phyloP scores from a whole-genome alignment of 2,329 filamentous ascomycete species.

The Aspergillus caelatus region DNA sequence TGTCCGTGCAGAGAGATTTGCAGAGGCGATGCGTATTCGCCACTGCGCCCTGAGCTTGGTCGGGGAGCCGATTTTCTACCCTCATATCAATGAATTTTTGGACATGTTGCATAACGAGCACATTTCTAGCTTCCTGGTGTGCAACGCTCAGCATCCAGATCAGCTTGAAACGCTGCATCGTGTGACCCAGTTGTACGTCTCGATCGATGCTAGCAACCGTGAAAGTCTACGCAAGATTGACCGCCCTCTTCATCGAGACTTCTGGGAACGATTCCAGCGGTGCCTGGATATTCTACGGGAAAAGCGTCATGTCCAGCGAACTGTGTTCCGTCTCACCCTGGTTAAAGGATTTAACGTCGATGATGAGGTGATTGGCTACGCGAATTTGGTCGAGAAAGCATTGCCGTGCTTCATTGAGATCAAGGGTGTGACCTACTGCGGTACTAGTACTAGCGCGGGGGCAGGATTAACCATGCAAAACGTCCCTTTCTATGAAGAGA shows the following conservation, averaged over 20 bases:
- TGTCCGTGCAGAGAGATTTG: constrained; percentile 86
- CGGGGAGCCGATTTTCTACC: constrained; percentile 98
- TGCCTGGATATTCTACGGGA: constrained; percentile 88
- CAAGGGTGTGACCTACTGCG: constrained; percentile 96
- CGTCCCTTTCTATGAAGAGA: constrained; percentile 93
- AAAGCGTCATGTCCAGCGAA: constrained; percentile 82
- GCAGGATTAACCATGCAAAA: constrained; percentile 96
- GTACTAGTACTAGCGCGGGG: constrained; percentile 79
- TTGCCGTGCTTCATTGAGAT: constrained; percentile 92
- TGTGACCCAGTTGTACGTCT: constrained; percentile 95
- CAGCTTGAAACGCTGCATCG: constrained; percentile 79
- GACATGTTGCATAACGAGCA: constrained; percentile 79
- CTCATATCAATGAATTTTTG: constrained; percentile 92
- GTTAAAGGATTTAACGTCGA: constrained; percentile 99
- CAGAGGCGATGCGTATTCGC: constrained; percentile 87
- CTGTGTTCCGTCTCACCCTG: constrained; percentile 90
- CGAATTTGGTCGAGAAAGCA: constrained; percentile 80
- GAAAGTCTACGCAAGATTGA: constrained; percentile 88
- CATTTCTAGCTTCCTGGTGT: constrained; percentile 93
- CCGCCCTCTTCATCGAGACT: constrained; percentile 88
- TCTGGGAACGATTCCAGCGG: constrained; percentile 92
- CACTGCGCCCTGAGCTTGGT: constrained; percentile 93
- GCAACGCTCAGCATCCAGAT: constrained; percentile 94
- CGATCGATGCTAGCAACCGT: constrained; percentile 89
- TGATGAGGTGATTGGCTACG: constrained; percentile 88